These are phyloP conservation scores for Melampsora larici-populina DNA, from an alignment of 1,284 basidiomycete species.

Conservation along the genomic window DNA sequence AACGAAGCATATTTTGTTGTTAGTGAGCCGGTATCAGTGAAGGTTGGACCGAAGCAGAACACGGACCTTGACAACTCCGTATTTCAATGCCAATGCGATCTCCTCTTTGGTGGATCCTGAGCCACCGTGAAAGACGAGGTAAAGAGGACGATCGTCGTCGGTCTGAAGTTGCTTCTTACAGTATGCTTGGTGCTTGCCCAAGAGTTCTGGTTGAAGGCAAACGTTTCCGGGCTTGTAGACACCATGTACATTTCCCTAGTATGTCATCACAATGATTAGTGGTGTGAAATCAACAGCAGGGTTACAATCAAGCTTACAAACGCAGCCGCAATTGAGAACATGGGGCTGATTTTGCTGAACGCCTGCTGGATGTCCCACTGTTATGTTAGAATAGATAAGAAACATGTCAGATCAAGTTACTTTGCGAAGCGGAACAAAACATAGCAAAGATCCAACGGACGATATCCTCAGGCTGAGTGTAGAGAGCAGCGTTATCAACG, in stretches of 20 bases:
- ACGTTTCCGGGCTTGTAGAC: constrained; percentile 93
- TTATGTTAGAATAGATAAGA: not conserved
- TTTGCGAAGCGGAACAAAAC: not conserved
- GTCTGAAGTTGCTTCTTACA: constrained; percentile 69
- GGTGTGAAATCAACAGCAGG: not conserved
- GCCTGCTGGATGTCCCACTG: constrained; percentile 79
- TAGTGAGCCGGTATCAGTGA: not conserved
- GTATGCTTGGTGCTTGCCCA: constrained; percentile 85
- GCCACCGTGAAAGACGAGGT: constrained; percentile 99
- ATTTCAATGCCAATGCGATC: constrained; percentile 82
- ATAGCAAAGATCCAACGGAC: constrained; percentile 3
- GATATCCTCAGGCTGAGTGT: constrained; percentile 97
- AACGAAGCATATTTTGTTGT: not conserved
- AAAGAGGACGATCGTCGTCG: constrained; percentile 73
- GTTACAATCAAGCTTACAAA: constrained; percentile 57
- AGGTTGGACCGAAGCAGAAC: not conserved
- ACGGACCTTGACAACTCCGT: constrained; percentile 97
- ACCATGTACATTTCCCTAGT: constrained; percentile 81
- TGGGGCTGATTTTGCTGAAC: constrained; percentile 78
- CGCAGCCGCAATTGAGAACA: constrained; percentile 95
- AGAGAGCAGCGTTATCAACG: constrained; percentile 88
- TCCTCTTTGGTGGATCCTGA: constrained; percentile 96
- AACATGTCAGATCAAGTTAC: not conserved
- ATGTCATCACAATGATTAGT: not conserved
- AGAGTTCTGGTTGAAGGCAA: constrained; percentile 82